These are phyloP conservation scores for Eurotiales sp. DNA, from an alignment of 2,329 filamentous ascomycete genomes.

Conservation along the genomic window DNA sequence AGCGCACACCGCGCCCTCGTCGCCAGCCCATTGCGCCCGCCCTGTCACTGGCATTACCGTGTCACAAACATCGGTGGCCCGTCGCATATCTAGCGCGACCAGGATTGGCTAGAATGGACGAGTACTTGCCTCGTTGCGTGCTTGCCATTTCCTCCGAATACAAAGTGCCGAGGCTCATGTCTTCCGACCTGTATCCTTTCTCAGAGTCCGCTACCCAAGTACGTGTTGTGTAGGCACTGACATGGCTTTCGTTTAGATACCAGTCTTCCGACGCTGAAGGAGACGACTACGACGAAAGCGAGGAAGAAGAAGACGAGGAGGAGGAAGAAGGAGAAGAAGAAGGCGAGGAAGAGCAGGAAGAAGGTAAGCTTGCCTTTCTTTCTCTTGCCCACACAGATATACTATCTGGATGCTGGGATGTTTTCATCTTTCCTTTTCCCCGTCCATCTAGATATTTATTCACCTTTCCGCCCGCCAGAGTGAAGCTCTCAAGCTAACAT, in stretches of 20 bases:
- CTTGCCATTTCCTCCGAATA: not conserved
- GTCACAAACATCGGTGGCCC: not conserved
- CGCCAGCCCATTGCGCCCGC: constrained; percentile 9
- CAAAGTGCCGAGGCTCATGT: not conserved
- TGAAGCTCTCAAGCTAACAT: not conserved
- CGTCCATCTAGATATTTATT: not conserved
- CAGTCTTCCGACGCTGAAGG: constrained; percentile 15
- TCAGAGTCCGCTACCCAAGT: not conserved
- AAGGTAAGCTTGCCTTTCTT: constrained; percentile 1
- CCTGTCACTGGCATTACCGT: not conserved
- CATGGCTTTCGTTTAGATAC: constrained; percentile 11
- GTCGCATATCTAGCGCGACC: constrained; percentile 5
- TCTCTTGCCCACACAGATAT: not conserved
- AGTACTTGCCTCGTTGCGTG: not conserved
- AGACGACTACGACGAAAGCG: constrained; percentile 49
- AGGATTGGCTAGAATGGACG: not conserved
- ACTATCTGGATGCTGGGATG: not conserved
- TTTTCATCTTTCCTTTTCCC: not conserved
- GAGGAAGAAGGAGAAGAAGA: constrained; percentile 15
- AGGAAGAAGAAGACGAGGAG: constrained; percentile 13
- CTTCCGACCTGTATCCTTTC: not conserved
- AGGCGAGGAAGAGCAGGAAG: constrained; percentile 33
- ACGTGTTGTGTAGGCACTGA: not conserved
- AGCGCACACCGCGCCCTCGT: not conserved
- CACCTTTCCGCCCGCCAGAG: too few species aligned